Conservation (phyloP, 169 alveolate species). For the Perkinsus marinus region DNA sequence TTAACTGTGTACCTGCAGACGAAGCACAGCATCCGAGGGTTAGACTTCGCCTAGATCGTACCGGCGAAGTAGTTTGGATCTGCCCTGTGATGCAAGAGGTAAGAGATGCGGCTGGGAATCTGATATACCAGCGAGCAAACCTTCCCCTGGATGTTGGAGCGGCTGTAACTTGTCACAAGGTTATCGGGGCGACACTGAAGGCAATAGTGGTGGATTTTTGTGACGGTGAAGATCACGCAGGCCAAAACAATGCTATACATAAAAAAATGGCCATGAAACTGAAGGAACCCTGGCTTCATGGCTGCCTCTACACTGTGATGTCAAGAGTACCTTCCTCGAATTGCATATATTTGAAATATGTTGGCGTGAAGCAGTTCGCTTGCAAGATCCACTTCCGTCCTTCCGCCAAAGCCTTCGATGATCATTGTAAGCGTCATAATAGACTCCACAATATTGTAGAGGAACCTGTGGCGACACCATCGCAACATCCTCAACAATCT, state of each 20-base stretch:
- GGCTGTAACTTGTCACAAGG: neutral
- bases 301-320: too few species aligned
- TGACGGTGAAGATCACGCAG: neutral
- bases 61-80: neutral
- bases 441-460: too few species aligned
- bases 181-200: neutral
- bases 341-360: too few species aligned
- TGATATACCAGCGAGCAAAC: neutral
- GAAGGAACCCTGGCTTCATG: neutral
- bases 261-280: neutral
- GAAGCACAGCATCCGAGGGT: too few species aligned
- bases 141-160: neutral
- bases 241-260: neutral
- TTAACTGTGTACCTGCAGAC: too few species aligned
- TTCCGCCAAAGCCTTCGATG: too few species aligned
- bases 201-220: neutral
- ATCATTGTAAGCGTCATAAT: too few species aligned
- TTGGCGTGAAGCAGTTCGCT: too few species aligned
- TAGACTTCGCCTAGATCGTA: neutral
- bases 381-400: too few species aligned
- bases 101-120: neutral
- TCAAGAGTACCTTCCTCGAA: too few species aligned
- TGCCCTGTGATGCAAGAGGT: neutral
- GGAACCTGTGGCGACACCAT: too few species aligned
- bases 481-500: too few species aligned